These are phyloP conservation scores for Chlamydomonas reinhardtii DNA, from an alignment of 163 green algal genomes.

Conservation along the genomic window DNA sequence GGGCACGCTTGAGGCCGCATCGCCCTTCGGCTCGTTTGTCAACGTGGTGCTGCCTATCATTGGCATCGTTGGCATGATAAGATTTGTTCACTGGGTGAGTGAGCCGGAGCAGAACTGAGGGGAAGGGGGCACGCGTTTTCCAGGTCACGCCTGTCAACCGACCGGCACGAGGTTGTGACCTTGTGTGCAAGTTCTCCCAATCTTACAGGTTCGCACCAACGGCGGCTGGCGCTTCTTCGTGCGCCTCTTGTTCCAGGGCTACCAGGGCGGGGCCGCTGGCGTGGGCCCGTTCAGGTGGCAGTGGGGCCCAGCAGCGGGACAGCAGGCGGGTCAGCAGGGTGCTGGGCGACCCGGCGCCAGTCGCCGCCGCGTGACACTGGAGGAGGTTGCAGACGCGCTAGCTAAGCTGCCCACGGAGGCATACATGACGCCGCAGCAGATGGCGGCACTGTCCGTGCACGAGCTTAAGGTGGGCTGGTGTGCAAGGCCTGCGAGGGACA, in stretches of 20 bases:
- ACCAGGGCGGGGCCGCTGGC: background rate
- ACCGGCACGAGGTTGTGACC: no score
- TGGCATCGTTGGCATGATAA: background rate
- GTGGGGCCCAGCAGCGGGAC: background rate
- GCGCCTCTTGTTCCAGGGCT: slow-evolving; percentile 27
- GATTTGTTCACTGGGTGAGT: slow-evolving; percentile 25
- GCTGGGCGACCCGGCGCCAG: background rate
- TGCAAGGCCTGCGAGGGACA: background rate
- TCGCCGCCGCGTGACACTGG: slow-evolving; percentile 5
- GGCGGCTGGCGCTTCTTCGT: slow-evolving; percentile 17
- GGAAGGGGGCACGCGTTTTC: background rate
- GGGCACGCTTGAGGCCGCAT: no score
- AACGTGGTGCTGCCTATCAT: background rate
- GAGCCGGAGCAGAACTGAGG: background rate
- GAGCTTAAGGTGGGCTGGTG: slow-evolving; percentile 40
- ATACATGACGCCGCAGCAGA: slow-evolving; percentile 19
- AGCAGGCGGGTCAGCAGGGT: background rate
- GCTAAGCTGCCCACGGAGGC: slow-evolving; percentile 31
- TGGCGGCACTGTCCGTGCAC: slow-evolving; percentile 40
- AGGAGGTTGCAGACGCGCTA: slow-evolving; percentile 45
- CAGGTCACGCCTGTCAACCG: background rate
- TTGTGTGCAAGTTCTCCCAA: no score
- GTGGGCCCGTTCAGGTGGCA: background rate
- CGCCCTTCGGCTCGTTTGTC: background rate
- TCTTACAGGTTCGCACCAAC: background rate